Evolutionary conservation across 2,329 filamentous ascomycete genomes (phyloP).

Genomic region (Penicillium paneum): DNA sequence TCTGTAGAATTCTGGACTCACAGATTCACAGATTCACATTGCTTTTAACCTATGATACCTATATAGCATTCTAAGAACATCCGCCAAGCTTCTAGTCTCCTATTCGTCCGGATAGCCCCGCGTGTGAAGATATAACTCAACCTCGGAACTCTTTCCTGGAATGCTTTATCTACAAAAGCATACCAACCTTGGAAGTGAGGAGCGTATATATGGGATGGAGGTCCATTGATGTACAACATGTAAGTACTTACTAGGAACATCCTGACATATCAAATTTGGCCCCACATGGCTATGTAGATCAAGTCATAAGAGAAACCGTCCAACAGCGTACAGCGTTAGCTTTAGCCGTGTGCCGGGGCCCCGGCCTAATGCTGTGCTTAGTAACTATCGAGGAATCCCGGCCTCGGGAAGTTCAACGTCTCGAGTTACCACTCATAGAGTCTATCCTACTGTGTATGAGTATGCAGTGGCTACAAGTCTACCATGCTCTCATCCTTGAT

Average conservation of each 20-base stretch:
- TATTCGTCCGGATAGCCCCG: neutral
- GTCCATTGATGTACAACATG: neutral
- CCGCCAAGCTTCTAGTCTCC: neutral
- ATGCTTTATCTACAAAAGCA: neutral
- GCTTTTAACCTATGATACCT: neutral
- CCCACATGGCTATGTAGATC: slow-evolving; percentile 1
- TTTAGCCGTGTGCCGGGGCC: neutral
- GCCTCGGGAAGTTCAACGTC: neutral
- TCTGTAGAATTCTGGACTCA: neutral
- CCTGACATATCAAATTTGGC: neutral
- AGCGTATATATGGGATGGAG: neutral
- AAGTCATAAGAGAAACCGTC: neutral
- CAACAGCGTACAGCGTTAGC: neutral
- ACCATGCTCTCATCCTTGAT: neutral
- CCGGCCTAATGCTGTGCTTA: neutral
- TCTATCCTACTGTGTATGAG: neutral
- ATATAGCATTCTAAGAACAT: neutral
- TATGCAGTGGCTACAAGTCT: neutral
- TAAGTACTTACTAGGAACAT: neutral
- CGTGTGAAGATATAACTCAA: neutral
- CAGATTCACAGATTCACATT: neutral
- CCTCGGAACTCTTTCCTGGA: neutral
- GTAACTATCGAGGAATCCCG: neutral
- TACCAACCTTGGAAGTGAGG: neutral
- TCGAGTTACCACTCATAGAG: neutral